Evolutionary conservation across 805 yeast species (phyloP), one percentile per base, ranked within the genome.

Genomic region (Yamadazyma olivae): DNA sequence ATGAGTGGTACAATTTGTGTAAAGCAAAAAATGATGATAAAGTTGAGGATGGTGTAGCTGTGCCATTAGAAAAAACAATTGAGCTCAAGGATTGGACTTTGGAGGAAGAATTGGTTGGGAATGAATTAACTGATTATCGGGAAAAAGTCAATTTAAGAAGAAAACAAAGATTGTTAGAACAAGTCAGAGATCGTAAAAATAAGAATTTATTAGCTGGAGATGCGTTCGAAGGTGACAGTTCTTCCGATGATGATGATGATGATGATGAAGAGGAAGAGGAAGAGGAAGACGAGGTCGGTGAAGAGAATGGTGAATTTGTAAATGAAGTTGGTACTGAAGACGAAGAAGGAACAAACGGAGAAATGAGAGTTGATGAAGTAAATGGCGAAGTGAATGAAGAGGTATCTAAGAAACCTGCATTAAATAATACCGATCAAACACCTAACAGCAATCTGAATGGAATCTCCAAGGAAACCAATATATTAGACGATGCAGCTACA

Each of bases 41-140:
- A 14, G 52, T 67, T 17, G 79, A 74, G 41, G 90, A 84, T 51
- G 89, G 88, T 3, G 56, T 72, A 0, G 74, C 83, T 2, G 77
- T 82, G 3, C 74, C 76, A 1, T 59, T 77, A 23, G 71, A 67
- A 32, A 71, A 53, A 23, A 36, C 74, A 6, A 63, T 76, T 12
- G 49, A 64, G 2, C 39, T 77, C 3, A 57, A 56, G 5, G 45
- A 76, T 17, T 64, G 68, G 48, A 51, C 61, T 3, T 56, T 67
- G 24, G 83, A 77, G 44, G 81, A 75, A 33, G 60, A 64, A 0
- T 56, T 84, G 17, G 55, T 52, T 10, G 80, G 77, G 1, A 51
- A 64, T 4, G 86, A 79, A 18, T 58, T 83, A 20, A 55, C 61
- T 5, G 61, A 60, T 5, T 83, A 75, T 48, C 67, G 67, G 17